Base-by-base conservation (phyloP, 108 stramenopile genomes). In the Discostella pseudostelligera region DNA sequence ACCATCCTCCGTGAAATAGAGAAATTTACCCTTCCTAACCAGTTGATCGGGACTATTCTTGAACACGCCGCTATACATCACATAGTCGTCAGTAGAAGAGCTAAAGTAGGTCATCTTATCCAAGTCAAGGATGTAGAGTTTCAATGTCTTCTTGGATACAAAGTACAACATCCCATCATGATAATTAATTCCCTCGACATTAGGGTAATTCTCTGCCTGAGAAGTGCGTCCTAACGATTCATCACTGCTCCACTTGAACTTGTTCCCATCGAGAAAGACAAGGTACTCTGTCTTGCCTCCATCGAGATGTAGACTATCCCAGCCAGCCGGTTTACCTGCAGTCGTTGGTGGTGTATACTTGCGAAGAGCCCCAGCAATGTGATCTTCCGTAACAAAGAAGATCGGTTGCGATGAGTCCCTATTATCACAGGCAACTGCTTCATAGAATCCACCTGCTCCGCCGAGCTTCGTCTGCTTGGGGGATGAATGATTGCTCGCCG, bases 1-100 rank as follows among this genome's bases (percentile, higher is more conserved):
- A 16, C 80, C 83, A 28, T 87, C 86, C 62, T 87, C 86, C 16
- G 80, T 83, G 35, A 88, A 81, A 62, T 84, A 88, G 11, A 88
- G 51, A 46, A 83, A 62, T 0, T 53, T 28, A 43, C 65, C 67
- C 42, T 83, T 75, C 12, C 65, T 28, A 21, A 62, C 60, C 19
- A 74, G 46, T 65, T 88, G 84, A 71, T 88, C 87, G 3, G 87
- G 84, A 7, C 26, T 14, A 13, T 54, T 25, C 21, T 70, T 49
- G 62, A 86, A 80, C 8, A 36, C 57, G 0, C 81, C 82, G 50
- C 58, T 48, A 14, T 60, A 59, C 7, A 55, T 3, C 2, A 62
- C 11, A 2, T 35, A 48, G 12, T 32, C 39, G 22, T 55, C 37
- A 12, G 73, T 74, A 1, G 49, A 16, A n/a, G 35, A 29, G 8